Evolutionary conservation across 2,329 filamentous ascomycete genomes (phyloP), one percentile per base, ranked within the genome.

Genomic region (Byssoonygena ceratinophila): DNA sequence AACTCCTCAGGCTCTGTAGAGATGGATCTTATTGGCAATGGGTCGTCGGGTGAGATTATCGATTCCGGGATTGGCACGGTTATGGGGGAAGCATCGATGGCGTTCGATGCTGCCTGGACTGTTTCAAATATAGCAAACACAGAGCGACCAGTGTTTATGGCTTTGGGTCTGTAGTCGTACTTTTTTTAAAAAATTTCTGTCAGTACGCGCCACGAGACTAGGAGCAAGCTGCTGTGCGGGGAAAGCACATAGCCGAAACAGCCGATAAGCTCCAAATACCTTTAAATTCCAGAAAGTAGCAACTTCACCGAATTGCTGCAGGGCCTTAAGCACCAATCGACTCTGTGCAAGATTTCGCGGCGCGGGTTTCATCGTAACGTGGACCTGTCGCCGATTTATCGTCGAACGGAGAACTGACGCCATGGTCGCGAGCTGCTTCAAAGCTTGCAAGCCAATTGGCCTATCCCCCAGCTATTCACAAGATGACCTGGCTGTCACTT

Each of bases 301-400:
- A 6, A 71, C 67, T 57, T 71, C 68, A 18, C 69, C 69, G 58
- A 68, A 71, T 59, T 68, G 66, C 55, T 71, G 68, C 16, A 71
- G 59, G 5, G 66, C 64, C 37, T 61, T 57, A 18, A 71, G 62
- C 23, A 71, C 57, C 16, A 61, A 59, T 54, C 61, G 63, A 55
- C 65, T 68, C 52, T 71, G 66, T 18, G 58, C 48, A 5, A 71
- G 52, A 29, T 56, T 64, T 22, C 58, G 60, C 12, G 65, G 62
- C 3, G 58, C 44, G 0, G 66, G 66, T 7, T 46, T 46, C 44
- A 64, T 61, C 22, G 54, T 59, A 27, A 71, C 63, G 58, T 65
- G 60, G 8, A 71, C 61, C 37, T 66, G 60, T 41, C 61, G 55
- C 25, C 37, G 37, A 14, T 25, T 45, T 3, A 52, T 9, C 12